Evolutionary conservation across 1,139 yeast species (phyloP).

Genomic region (Meyerozyma guilliermondii): DNA sequence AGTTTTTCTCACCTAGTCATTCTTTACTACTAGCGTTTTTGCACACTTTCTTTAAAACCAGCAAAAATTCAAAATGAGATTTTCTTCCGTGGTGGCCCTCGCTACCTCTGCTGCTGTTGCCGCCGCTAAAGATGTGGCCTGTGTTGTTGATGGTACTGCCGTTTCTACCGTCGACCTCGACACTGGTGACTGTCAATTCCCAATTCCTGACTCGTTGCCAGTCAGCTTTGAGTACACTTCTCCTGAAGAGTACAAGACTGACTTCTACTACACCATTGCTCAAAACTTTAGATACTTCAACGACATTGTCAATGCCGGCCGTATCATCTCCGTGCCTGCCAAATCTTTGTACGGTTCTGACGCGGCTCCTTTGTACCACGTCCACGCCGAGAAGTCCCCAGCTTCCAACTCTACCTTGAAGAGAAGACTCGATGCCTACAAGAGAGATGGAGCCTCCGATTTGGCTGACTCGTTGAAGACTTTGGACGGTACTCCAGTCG

Average conservation of each 20-base stretch:
- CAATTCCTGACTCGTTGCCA: constrained; percentile 26
- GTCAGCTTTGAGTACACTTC: constrained; percentile 22
- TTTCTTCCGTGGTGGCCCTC: constrained; percentile 13
- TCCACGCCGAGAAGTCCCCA: constrained; percentile 24
- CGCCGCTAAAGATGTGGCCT: constrained; percentile 30
- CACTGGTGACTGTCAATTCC: constrained; percentile 39
- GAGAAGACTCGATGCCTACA: constrained; percentile 7
- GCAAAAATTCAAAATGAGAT: constrained; percentile 10
- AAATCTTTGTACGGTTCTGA: constrained; percentile 19
- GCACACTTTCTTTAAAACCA: constrained; percentile 1
- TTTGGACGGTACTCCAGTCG: constrained; percentile 23
- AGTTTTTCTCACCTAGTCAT: constrained; percentile 1
- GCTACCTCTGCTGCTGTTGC: constrained; percentile 15
- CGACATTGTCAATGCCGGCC: constrained; percentile 34
- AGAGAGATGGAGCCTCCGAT: constrained; percentile 30
- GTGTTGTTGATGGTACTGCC: constrained; percentile 29
- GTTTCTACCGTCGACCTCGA: constrained; percentile 36
- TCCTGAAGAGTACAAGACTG: constrained; percentile 28
- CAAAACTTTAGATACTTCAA: constrained; percentile 21
- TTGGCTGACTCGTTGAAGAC: constrained; percentile 25
- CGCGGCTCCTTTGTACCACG: constrained; percentile 25
- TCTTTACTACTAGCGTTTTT: background rate
- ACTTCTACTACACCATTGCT: constrained; percentile 33
- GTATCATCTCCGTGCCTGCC: constrained; percentile 32
- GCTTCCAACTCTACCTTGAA: constrained; percentile 31